Conservation (phyloP, 352 stramenopile genomes). For the Globisporangium ultimum region DNA sequence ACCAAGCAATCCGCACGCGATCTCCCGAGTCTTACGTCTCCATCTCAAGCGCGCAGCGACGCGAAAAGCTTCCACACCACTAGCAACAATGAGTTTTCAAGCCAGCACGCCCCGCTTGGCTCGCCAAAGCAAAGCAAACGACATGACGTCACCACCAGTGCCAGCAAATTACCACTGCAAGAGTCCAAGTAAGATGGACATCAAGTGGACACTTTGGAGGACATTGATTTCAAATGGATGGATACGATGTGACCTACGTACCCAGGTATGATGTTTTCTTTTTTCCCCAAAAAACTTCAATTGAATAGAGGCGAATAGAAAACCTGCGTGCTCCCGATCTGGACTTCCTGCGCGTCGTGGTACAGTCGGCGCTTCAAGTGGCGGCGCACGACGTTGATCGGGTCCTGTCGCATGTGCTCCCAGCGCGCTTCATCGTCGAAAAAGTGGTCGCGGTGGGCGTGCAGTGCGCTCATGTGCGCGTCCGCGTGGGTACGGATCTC, state of each 20-base stretch:
- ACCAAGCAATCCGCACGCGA: neutral
- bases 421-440: constrained; percentile 53
- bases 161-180: neutral
- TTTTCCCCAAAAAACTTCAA: neutral
- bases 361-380: constrained; percentile 46
- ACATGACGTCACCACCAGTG: neutral
- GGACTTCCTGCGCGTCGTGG: constrained; percentile 56
- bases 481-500: constrained; percentile 59
- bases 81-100: neutral
- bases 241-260: too few relatives aligned
- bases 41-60: neutral
- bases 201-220: too few relatives aligned
- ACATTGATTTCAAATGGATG: too few relatives aligned
- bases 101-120: too few relatives aligned
- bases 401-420: constrained; percentile 65
- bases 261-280: too few relatives aligned
- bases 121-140: neutral
- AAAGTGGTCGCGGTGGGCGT: constrained; percentile 47
- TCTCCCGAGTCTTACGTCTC: constrained; percentile 8
- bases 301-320: constrained; percentile 65
- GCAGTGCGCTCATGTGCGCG: constrained; percentile 37
- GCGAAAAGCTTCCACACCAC: neutral
- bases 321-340: constrained; percentile 60
- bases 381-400: constrained; percentile 57
- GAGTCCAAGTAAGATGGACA: neutral